These are phyloP conservation scores for Mortierella sp. DNA, from an alignment of 371 early-diverging fungal species.

Conservation along the genomic window DNA sequence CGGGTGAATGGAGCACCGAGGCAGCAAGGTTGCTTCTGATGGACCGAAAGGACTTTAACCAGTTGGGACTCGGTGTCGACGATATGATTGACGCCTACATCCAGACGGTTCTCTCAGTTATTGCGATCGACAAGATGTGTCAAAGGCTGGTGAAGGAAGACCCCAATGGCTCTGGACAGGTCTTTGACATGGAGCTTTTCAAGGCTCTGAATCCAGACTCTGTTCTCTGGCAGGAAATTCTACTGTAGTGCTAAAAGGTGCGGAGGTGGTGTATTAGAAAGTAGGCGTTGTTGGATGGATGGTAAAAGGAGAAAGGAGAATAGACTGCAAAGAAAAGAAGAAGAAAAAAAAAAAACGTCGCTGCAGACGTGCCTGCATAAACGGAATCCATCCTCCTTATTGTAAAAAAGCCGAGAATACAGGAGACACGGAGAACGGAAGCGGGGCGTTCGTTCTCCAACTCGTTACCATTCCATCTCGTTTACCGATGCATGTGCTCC, in stretches of 20 bases:
- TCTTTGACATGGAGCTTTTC: conserved; percentile 85
- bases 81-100: conserved; percentile 95
- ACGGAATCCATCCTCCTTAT: not conserved
- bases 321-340: not conserved
- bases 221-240: conserved; percentile 80
- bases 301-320: not conserved
- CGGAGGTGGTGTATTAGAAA: not conserved
- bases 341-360: not conserved
- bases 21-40: conserved; percentile 85
- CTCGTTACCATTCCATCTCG: not conserved
- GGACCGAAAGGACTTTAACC: conserved; percentile 95
- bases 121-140: conserved; percentile 92
- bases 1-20: conserved; percentile 90
- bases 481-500: conserved; percentile 31
- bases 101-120: conserved; percentile 89
- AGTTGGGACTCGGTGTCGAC: conserved; percentile 89
- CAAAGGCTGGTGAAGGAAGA: conserved; percentile 70
- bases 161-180: conserved; percentile 50
- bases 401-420: not conserved
- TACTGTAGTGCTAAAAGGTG: conserved; percentile 44
- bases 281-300: too few relatives aligned
- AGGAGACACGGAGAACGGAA: not conserved
- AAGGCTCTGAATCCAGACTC: conserved; percentile 89
- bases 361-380: not conserved
- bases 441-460: not conserved